Base-by-base conservation (phyloP, 2,329 filamentous ascomycete genomes). In the Hortaea werneckii region DNA sequence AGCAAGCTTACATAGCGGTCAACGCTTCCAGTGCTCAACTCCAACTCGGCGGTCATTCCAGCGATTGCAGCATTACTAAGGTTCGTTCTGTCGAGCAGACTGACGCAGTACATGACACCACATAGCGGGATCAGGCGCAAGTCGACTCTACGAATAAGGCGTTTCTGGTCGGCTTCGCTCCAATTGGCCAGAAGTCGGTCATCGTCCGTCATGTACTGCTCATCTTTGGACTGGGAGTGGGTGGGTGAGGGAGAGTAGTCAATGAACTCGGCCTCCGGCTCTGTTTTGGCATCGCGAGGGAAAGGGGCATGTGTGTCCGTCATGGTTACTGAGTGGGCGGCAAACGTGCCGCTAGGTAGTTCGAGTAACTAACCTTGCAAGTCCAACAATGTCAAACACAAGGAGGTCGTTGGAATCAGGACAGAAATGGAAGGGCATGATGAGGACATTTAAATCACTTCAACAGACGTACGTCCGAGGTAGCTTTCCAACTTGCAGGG, bases 81-180 rank as follows among this genome's bases (percentile, higher is more conserved):
- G 63, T 90, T 90, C 1, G 83, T 87, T 29, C 86, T 73, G 59
- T 92, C 86, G 79, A 90, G 85, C 48, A 90, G 67, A 52, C 77
- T 83, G 55, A 86, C 73, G 60, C 83, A 86, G 64, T 89, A 89
- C 67, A 87, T 75, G 52, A 53, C 52, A 8, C 67, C 68, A 2
- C 66, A 59, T 1, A 64, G 68, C 4, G 63, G 49, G n/a, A 71
- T 65, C 12, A 71, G 59, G 40, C 68, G 63, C 12, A 63, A 68
- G 63, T 90, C 85, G 52, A 89, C 69, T 8, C 77, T 77, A 46
- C 73, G 72, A 32, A 87, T 77, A 57, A 89, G 37, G 9, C 37
- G 10, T 8, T 8, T 9, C 13, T 39, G 37, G 10, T 39, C 37
- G 85, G 32, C 41, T 11, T 37, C 42, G 44, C 45, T 50, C 45